These are phyloP conservation scores for Leptographium wingfieldii DNA, from an alignment of 2,329 filamentous ascomycete species.

Conservation along the genomic window DNA sequence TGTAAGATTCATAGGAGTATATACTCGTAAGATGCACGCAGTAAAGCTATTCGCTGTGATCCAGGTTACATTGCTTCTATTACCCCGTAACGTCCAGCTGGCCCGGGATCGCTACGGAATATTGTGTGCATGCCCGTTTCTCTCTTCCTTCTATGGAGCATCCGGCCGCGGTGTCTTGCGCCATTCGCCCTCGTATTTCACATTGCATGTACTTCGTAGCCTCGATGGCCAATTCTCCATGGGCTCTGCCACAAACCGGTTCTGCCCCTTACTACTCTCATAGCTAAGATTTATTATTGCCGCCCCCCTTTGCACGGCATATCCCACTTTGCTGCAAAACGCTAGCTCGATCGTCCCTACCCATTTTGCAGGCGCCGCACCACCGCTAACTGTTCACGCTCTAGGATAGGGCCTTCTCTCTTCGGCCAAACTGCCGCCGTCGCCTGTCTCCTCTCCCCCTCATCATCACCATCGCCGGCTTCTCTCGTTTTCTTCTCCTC, in stretches of 20 bases:
- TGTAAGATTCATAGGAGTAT: background rate
- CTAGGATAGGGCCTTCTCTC: background rate
- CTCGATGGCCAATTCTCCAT: background rate
- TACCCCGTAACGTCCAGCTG: background rate
- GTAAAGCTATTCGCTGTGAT: background rate
- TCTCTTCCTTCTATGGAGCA: background rate
- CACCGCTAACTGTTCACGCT: background rate
- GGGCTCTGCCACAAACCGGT: background rate
- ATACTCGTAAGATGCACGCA: background rate
- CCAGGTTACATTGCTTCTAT: background rate
- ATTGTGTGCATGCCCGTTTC: background rate
- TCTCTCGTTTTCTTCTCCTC: background rate
- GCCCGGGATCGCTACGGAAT: background rate
- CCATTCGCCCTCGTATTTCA: background rate
- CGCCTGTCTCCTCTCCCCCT: background rate
- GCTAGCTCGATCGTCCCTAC: constrained; percentile 8
- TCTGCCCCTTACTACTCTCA: background rate
- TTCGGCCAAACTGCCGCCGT: background rate
- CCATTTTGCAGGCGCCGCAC: background rate
- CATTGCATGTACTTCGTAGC: too few relatives aligned
- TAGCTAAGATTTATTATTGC: background rate
- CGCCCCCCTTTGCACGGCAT: background rate
- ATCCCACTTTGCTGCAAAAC: background rate
- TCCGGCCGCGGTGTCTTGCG: too few relatives aligned
- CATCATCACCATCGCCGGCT: background rate